Evolutionary conservation across 2,329 filamentous ascomycete genomes (phyloP), one percentile per base, ranked within the genome.

Genomic region (Trichoderma sp.): DNA sequence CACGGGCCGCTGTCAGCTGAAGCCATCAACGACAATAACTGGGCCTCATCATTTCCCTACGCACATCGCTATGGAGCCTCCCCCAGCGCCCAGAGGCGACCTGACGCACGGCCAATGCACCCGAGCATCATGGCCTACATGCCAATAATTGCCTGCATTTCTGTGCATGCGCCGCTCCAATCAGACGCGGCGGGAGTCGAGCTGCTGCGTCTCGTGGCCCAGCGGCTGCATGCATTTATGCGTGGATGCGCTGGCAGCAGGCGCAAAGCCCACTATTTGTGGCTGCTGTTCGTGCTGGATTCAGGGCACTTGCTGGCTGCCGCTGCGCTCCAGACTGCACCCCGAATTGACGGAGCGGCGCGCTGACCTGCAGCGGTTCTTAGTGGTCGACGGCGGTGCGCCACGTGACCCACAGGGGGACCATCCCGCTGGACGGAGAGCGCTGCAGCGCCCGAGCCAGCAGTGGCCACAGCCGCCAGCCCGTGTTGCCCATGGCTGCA

Each of bases 401-500:
- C 62, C 62, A 65, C 62, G 62, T 65, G 62, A 65, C 53, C 27
- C 37, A 43, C 52, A 65, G 53, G 62, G 62, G 52, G n/a, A 24
- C 16, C 35, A 19, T 49, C 33, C 62, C 62, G 53, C 62, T 57
- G 62, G 57, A 19, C n/a, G 57, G 27, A 49, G 4, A 19, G 16
- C 19, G 10, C 5, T 27, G 5, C 47, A 65, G 62, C 62, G 62
- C 62, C 53, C 62, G 52, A 65, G n/a, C 62, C 62, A 40, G 35
- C 55, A 27, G 29, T 31, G 40, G 40, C 19, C 40, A 43, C 40
- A 43, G 19, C n/a, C 35, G 27, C 27, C 57, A 55, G 61, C 33
- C 61, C 55, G 58, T 76, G 76, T 77, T 77, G 76, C 76, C 76
- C 74, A 77, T 77, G 76, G 76, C 73, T 77, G 74, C 76, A 70